Base-by-base conservation (phyloP, 1,284 basidiomycete genomes). In the Trametes sp. region DNA sequence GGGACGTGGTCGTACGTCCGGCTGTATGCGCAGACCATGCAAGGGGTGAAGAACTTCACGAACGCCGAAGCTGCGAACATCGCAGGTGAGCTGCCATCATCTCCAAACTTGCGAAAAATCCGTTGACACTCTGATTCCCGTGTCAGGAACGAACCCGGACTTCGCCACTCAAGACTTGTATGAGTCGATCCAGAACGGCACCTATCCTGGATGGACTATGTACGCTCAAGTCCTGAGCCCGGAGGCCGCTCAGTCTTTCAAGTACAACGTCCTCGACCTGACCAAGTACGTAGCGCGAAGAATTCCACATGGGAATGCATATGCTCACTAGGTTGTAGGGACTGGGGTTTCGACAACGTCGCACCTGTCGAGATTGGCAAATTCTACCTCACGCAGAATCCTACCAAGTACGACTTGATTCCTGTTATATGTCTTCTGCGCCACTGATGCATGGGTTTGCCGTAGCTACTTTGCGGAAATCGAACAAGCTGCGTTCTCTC, bases 151-250 rank as follows among this genome's bases (percentile, higher is more conserved):
- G 67, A 90, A 95, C 75, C 90, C 94, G 24, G 95, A 97, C 73
- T 93, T 94, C 66, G 88, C 86, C 59, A 92, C 84, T 61, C 83
- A 95, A 73, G 80, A 84, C 36, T 81, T 98, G 36, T 96, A 91
- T 78, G 84, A 94, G 53, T 77, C 86, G 19, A 96, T 98, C 72
- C 89, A 95, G 73, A 77, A 80, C 21, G 87, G 88, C 49, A 84
- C 94, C 1, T 88, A 77, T 81, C 94, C 94, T 0, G 81, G 84
- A 0, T 95, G 93, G 94, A 90, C 87, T 8, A 85, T 93, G 65
- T 89, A 87, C 70, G 82, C 93, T 33, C 93, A 96, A 87, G 93
- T 89, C 28, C 94, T 95, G 90, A 95, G 93, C 0, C 83, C 88
- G 1, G 81, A 90, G 69, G 89, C 97, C 80, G 96, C 95, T 19